These are phyloP conservation scores for Rickenella mellea DNA, from an alignment of 768 basidiomycete species.

Conservation along the genomic window DNA sequence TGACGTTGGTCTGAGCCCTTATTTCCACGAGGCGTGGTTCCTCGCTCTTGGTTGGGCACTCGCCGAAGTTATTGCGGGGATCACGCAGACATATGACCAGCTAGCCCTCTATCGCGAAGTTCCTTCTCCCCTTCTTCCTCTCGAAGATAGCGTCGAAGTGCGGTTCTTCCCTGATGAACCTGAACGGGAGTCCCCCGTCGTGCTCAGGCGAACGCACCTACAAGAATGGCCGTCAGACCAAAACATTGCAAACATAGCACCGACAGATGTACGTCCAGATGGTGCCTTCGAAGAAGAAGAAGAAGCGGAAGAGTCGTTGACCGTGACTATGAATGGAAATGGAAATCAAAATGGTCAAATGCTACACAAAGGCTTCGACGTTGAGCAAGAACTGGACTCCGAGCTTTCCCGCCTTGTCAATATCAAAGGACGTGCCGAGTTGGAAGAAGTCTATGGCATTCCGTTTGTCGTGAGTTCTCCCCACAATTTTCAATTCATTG, in stretches of 20 bases:
- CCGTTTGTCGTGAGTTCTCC: constrained; percentile 59
- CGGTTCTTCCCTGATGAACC: constrained; percentile 39
- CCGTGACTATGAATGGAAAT: not conserved
- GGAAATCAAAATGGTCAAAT: not conserved
- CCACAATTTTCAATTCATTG: constrained; percentile 1
- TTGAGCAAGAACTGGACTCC: constrained; percentile 50
- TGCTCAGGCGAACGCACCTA: constrained; percentile 5
- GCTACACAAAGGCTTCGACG: too few species aligned
- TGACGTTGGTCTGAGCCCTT: constrained; percentile 40
- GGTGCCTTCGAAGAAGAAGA: too few species aligned
- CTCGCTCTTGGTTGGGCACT: constrained; percentile 67
- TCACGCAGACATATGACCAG: constrained; percentile 64
- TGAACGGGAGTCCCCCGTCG: constrained; percentile 28
- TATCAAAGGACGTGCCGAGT: constrained; percentile 59
- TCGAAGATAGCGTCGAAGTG: too few species aligned
- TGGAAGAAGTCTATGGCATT: constrained; percentile 74
- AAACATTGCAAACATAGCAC: too few species aligned
- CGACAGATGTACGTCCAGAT: too few species aligned
- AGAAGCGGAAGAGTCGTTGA: not conserved
- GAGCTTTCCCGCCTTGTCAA: constrained; percentile 59
- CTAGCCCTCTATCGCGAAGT: constrained; percentile 62
- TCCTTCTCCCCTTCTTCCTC: too few species aligned
- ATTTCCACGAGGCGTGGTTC: constrained; percentile 72
- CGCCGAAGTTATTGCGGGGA: constrained; percentile 54
- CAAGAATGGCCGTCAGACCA: constrained; percentile 10